A percentile compares a stretch with the other conserved stretches of the same genome.
phyloP scores from a whole-genome alignment of 2,329 filamentous ascomycete genomes.

The Ambrosiella xylebori region DNA sequence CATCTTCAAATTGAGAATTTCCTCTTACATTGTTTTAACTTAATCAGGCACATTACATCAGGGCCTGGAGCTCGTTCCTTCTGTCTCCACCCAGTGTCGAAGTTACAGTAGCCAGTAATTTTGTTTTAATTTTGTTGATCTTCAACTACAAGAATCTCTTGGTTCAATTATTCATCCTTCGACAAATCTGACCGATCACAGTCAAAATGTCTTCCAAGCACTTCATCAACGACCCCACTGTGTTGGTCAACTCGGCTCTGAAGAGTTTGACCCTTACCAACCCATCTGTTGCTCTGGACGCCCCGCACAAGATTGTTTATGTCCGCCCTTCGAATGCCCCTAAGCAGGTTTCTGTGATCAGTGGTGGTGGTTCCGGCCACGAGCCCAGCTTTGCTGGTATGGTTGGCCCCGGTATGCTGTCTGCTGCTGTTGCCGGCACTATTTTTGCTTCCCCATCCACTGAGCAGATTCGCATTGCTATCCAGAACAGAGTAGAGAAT shows the following conservation, averaged over 20 bases:
- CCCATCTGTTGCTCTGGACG: conserved; percentile 63
- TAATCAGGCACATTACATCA: neutral
- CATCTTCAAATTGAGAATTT: neutral
- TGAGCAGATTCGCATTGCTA: conserved; percentile 64
- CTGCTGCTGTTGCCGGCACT: conserved; percentile 68
- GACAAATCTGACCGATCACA: neutral
- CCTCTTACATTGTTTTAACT: neutral
- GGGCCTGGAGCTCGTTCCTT: neutral
- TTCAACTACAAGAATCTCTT: neutral
- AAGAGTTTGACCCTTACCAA: conserved; percentile 67
- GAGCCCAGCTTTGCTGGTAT: conserved; percentile 78
- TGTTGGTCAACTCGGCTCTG: conserved; percentile 63
- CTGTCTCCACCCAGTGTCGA: neutral
- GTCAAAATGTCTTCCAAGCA: conserved; percentile 47
- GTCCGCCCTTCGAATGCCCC: conserved; percentile 39
- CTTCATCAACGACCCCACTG: conserved; percentile 70
- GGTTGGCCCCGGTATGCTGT: conserved; percentile 65
- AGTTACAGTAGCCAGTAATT: neutral
- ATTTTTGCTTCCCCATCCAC: conserved; percentile 72
- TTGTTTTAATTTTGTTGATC: neutral
- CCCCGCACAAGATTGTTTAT: conserved; percentile 70
- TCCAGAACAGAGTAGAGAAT: conserved; percentile 54
- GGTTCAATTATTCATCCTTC: neutral
- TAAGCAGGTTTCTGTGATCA: conserved; percentile 65
- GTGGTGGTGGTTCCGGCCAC: conserved; percentile 78